Percentiles rank a stretch among this genome's conserved stretches.
phyloP scores from a whole-genome alignment of 2,329 filamentous ascomycete species.

The Dothiorella sarmentorum region DNA sequence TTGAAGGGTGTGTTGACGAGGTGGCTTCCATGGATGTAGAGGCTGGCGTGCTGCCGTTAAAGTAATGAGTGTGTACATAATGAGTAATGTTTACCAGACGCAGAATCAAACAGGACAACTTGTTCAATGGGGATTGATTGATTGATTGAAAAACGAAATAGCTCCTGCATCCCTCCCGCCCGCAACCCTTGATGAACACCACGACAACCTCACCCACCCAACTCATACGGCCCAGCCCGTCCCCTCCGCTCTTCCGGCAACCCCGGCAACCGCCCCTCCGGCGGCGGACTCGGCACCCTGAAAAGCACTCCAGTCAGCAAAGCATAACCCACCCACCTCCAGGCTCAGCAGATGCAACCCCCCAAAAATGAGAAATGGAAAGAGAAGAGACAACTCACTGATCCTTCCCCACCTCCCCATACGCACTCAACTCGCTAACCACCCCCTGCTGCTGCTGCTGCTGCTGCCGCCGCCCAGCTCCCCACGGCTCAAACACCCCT shows the following conservation, averaged over 20 bases:
- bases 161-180: too few species aligned
- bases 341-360: too few species aligned
- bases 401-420: conserved; percentile 3
- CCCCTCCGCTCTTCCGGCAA: neutral
- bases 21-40: too few species aligned
- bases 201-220: neutral
- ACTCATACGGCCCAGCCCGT: neutral
- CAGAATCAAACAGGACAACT: too few species aligned
- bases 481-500: neutral
- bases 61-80: too few species aligned
- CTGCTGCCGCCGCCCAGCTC: neutral
- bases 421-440: conserved; percentile 11
- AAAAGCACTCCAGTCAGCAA: neutral
- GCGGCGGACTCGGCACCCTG: conserved; percentile 4
- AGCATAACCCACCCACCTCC: neutral
- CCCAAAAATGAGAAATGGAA: too few species aligned
- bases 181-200: too few species aligned
- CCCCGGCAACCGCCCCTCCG: neutral
- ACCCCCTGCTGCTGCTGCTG: neutral
- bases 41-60: too few species aligned
- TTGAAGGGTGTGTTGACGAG: too few species aligned
- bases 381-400: neutral
- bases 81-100: too few species aligned
- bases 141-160: too few species aligned
- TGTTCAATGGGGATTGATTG: too few species aligned